phyloP scores from a whole-genome alignment of 1,139 yeast genomes.

The Debaryomycetaceae sp. region DNA sequence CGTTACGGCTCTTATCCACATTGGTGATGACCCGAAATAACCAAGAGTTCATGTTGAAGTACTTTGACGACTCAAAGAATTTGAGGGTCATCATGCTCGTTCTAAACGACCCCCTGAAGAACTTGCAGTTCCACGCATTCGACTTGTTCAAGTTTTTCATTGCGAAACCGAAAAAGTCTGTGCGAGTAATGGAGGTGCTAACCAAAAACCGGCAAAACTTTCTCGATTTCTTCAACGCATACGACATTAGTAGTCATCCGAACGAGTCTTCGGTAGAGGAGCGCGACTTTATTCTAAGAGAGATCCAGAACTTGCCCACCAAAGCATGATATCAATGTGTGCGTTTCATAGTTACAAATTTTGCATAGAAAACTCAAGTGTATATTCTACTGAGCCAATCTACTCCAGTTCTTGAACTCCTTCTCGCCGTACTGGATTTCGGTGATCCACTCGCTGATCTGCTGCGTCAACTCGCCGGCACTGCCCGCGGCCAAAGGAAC shows the following conservation, averaged over 20 bases:
- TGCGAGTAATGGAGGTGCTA: conserved; percentile 67
- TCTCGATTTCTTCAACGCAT: conserved; percentile 54
- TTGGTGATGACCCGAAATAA: conserved; percentile 68
- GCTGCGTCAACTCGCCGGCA: conserved; percentile 72
- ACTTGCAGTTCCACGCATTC: conserved; percentile 82
- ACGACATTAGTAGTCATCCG: conserved; percentile 52
- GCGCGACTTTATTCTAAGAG: conserved; percentile 66
- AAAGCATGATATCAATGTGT: neutral
- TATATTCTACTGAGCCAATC: conserved; percentile 25
- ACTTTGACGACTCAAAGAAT: conserved; percentile 73
- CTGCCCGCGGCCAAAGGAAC: conserved; percentile 76
- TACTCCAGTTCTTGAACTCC: conserved; percentile 52
- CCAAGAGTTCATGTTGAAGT: conserved; percentile 60
- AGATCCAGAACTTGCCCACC: conserved; percentile 57
- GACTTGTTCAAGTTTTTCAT: conserved; percentile 88
- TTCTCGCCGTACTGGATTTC: conserved; percentile 82
- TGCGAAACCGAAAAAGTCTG: conserved; percentile 87
- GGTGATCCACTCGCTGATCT: conserved; percentile 73
- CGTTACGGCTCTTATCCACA: conserved; percentile 66
- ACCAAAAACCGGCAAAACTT: conserved; percentile 74
- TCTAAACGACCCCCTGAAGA: conserved; percentile 80
- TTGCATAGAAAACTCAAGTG: neutral
- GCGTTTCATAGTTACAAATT: too few species aligned
- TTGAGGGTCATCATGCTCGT: conserved; percentile 78
- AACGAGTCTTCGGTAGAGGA: conserved; percentile 71